Evolutionary conservation across 352 stramenopile genomes (phyloP), one percentile per base, ranked within the genome.

Genomic region (Phytopythium kandeliae): DNA sequence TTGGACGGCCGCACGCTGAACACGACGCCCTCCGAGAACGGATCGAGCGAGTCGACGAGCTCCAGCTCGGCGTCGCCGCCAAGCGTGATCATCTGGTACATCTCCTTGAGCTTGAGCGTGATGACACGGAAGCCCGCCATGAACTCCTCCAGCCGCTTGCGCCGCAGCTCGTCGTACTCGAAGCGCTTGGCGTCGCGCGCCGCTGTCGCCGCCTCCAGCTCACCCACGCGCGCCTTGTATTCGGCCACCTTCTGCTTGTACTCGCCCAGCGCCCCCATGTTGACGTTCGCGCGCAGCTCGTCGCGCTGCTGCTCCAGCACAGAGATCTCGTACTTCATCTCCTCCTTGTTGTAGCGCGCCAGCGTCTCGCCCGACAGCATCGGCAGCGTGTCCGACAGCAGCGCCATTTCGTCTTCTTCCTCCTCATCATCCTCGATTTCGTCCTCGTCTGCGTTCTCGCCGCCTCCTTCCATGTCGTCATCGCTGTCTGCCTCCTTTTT

Each of bases 41-140:
- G 97, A 74, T 99, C 97, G 40, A 99, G 67, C 7, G 95, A 99
- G 65, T 99, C 97, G 9, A 99, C 96, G 19, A 99, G 90, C 63
- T 99, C 97, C 19, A 99, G 69, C 64, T 99, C 97, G 7, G 97
- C 97, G 71, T 99, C 97, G 31, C 94, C 94, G 28, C 94, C 94
- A 11, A 98, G 74, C 9, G 93, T 98, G 58, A 98, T 97, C 94
- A 99, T 98, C 73, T 99, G 96, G 62, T 99, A 99, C 97, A 99
- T 99, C 62, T 99, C 97, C 79, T 99, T 99, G 19, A 99, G 78
- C 67, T 99, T 99, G 36, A 99, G 80, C 26, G 97, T 99, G 72
- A 99, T 99, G 21, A 81, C 66, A 28, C 91, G 92, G 72, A 99
- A 99, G 10, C 97, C 97, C 24, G 94, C 83, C 97, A 99, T 99